Evolutionary conservation across 345 rosid genomes (phyloP), one percentile per base, ranked within the genome.

Genomic region (Gossypium mustelinum): DNA sequence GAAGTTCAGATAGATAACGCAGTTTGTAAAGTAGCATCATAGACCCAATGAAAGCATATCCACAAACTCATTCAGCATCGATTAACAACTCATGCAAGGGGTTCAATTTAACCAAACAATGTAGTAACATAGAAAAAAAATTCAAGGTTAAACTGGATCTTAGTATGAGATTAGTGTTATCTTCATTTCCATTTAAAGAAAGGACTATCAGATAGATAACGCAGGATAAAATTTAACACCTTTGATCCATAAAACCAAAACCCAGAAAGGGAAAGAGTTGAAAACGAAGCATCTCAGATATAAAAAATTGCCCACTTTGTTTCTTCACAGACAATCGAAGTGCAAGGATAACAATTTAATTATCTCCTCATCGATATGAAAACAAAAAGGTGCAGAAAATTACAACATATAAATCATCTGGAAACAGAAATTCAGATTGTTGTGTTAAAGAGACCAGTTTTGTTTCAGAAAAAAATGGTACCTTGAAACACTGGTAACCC

Each of bases 251-350:
- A 2, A 47, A 13, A 43, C 16, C 22, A 10, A 22, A 45, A 48
- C 52, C 52, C 47, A 73, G 64, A 74, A 83, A 11, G 5, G 9
- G 52, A 70, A 14, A 45, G 9, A 18, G 27, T 68, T 48, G 22
- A 68, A 57, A 0, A 25, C 20, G 59, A 67, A 76, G 85, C 82
- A 81, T 78, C 85, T 82, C 83, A 79, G 83, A 84, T 68, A 25
- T 12, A 72, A 56, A 24, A 73, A 57, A 13, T 34, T 76, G 77
- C 85, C 92, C 89, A 86, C 58, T 75, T 17, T 22, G 63, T 85
- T 70, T 88, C 92, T 85, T 88, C 90, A 86, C 83, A 64, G 70
- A 16, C 76, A 85, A 86, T 88, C 92, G 86, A 81, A 88, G 92
- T 86, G 90, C 90, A 88, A 86, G 92, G 89, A 86, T 88, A 79